phyloP scores from a whole-genome alignment of 1,284 basidiomycete genomes.

The Sporisorium reilianum region DNA sequence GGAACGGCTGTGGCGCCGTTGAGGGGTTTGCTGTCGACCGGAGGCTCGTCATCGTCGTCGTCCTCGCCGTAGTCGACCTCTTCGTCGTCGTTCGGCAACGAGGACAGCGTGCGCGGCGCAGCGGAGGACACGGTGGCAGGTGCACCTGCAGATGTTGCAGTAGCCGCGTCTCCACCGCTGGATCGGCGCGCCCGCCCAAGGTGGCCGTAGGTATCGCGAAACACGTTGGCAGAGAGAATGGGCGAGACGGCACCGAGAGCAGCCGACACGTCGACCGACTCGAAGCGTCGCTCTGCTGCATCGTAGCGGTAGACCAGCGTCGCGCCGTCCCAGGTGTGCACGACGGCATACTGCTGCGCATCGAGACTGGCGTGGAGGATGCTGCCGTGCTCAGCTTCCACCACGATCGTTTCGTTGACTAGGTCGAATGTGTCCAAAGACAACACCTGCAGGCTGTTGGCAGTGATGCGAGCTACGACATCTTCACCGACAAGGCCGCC shows the following conservation, averaged over 20 bases:
- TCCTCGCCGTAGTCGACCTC: conserved; percentile 63
- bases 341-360: conserved; percentile 27
- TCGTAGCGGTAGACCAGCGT: conserved; percentile 25
- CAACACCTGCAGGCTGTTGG: conserved; percentile 23
- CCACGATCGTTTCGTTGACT: conserved; percentile 15
- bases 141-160: background rate
- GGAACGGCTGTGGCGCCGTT: background rate
- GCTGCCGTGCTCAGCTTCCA: background rate
- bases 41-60: conserved; percentile 21
- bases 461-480: conserved; percentile 24
- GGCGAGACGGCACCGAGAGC: background rate
- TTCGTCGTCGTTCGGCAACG: conserved; percentile 39
- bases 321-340: conserved; percentile 24
- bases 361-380: conserved; percentile 32
- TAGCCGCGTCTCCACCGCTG: background rate
- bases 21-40: conserved; percentile 5
- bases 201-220: conserved; percentile 25
- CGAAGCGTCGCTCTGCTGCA: conserved; percentile 4
- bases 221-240: conserved; percentile 32
- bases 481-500: conserved; percentile 18
- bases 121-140: background rate
- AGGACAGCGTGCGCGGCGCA: conserved; percentile 1
- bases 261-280: conserved; percentile 9
- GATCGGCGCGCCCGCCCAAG: conserved; percentile 9
- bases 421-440: conserved; percentile 20